Base-by-base conservation (phyloP, 2,329 filamentous ascomycete species). In the Ophiostoma novo-ulmi region DNA sequence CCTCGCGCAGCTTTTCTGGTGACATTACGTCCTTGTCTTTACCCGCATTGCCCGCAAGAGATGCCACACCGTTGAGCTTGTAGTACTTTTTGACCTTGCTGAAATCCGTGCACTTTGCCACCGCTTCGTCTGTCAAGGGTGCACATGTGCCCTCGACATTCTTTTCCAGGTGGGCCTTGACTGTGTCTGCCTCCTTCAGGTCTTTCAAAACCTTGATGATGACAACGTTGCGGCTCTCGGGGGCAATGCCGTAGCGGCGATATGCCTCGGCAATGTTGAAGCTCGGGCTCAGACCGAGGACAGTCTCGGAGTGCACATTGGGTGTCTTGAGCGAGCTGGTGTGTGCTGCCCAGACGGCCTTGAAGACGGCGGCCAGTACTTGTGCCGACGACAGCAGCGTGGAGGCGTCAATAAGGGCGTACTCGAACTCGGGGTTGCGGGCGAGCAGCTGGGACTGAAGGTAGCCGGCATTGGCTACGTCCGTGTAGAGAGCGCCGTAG, bases 261-360 rank as follows among this genome's bases (percentile, higher is more conserved):
- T 98, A 98, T 0, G 93, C 90, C 75, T 97, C 94, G 69, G 93
- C 87, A 77, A 99, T 98, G 79, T 97, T 97, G 78, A 93, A 94
- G 73, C 91, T 93, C 0, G 91, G 85, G 72, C 89, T 94, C 64
- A 97, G 82, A 3, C 88, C 89, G 75, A 91, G 90, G 39, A 97
- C 93, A 71, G 93, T 90, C 80, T 97, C 94, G 0, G 92, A 94
- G 79, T 97, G 94, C 5, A 97, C 88, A 75, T 97, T 97, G 64
- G 90, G 89, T 5, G 92, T 95, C 78, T 89, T 91, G 71, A 94
- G 82, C 35, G 85, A 83, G 6, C 55, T 61, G 73, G 86, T 86
- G 3, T 87, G 77, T 72, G 88, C 84, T 74, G 88, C 85, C 72
- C 88, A 90, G 73, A 93, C 82, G n/a, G 93, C 91, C 76, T 89